A percentile compares a stretch with the other conserved stretches of the same genome.
phyloP scores from a whole-genome alignment of 768 basidiomycete genomes.

The Leccinum boreale region DNA sequence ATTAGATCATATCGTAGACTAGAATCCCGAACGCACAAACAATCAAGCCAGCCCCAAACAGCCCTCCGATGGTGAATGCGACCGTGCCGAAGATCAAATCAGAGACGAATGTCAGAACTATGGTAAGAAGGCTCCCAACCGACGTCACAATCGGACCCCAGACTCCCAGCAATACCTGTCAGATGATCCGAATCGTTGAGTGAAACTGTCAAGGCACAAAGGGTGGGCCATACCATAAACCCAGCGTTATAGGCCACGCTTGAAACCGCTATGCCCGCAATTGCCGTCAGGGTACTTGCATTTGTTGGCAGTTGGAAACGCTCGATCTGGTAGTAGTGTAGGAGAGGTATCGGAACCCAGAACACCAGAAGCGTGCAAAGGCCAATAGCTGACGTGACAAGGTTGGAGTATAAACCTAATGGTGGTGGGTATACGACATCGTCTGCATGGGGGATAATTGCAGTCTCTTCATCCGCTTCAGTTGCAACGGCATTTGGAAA shows the following conservation, averaged over 20 bases:
- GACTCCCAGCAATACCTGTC: constrained; percentile 71
- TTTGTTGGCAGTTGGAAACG: constrained; percentile 62
- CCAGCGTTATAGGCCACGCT: constrained; percentile 85
- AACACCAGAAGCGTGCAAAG: constrained; percentile 67
- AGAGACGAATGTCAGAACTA: constrained; percentile 80
- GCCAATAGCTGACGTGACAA: constrained; percentile 79
- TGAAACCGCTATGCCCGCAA: constrained; percentile 63
- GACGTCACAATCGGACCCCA: constrained; percentile 89
- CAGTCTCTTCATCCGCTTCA: constrained; percentile 22
- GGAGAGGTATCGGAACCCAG: constrained; percentile 75
- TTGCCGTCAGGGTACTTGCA: constrained; percentile 41
- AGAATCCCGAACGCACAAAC: constrained; percentile 80
- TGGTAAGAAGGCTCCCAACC: constrained; percentile 92
- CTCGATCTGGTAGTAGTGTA: constrained; percentile 67
- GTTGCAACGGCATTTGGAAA: constrained; percentile 32
- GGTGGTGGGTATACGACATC: constrained; percentile 57
- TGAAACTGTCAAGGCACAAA: neutral
- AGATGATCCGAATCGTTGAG: constrained; percentile 2
- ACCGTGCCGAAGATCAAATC: constrained; percentile 73
- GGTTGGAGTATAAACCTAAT: constrained; percentile 82
- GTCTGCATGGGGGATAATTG: constrained; percentile 19
- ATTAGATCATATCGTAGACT: constrained; percentile 62
- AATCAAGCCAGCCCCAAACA: constrained; percentile 77
- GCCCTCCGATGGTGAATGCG: constrained; percentile 64
- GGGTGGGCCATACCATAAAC: constrained; percentile 59